Percentiles rank a stretch among this genome's conserved stretches.
Conservation (phyloP, 441 rosid genomes). For the Erysimum cheiri region DNA sequence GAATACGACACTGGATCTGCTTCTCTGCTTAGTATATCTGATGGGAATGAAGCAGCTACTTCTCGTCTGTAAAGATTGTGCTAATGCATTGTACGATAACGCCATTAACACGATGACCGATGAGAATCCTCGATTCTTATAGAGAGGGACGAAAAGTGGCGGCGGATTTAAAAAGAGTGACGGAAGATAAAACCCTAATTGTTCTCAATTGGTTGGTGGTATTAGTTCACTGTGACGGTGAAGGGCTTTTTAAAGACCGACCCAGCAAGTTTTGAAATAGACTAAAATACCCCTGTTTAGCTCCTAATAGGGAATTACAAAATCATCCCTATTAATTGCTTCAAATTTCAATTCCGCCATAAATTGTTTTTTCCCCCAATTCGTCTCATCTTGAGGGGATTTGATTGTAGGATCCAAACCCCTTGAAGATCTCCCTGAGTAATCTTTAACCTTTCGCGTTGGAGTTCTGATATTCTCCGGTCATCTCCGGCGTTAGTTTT, state of each 20-base stretch:
- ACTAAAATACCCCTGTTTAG: constrained; percentile 6
- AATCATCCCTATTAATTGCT: background rate
- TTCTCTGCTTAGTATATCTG: constrained; percentile 39
- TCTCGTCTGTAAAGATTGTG: constrained; percentile 40
- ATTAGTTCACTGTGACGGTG: background rate
- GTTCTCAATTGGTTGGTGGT: background rate
- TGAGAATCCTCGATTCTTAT: background rate
- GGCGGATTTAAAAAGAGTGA: constrained; percentile 20
- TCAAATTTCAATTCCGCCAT: constrained; percentile 16
- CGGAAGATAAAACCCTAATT: constrained; percentile 35
- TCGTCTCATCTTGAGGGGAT: too few relatives aligned
- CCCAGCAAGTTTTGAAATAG: background rate
- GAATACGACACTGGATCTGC: constrained; percentile 41
- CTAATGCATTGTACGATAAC: constrained; percentile 37
- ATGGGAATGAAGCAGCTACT: constrained; percentile 36
- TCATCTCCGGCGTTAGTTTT: background rate
- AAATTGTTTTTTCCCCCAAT: background rate
- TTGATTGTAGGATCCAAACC: constrained; percentile 10
- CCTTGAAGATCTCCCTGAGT: constrained; percentile 20
- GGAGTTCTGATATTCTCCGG: constrained; percentile 10
- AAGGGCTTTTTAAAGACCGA: constrained; percentile 32
- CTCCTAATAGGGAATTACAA: background rate
- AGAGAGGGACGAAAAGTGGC: constrained; percentile 18
- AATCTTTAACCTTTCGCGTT: background rate
- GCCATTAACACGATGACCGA: constrained; percentile 46